Conservation (phyloP, 139 green algal genomes). For the Haematococcus lacustris region DNA sequence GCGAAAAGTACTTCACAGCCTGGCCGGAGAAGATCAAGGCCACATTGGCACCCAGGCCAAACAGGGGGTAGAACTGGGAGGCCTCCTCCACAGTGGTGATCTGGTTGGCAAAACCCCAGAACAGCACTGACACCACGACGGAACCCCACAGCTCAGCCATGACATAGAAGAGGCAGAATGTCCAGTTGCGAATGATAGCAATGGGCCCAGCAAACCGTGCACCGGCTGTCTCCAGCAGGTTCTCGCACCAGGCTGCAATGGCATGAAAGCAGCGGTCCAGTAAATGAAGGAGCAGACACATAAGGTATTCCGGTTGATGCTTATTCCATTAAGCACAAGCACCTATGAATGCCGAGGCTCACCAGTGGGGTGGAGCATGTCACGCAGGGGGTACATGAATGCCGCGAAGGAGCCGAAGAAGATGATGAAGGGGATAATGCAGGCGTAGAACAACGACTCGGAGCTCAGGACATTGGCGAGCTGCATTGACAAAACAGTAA, state of each 20-base stretch:
- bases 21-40: slow-evolving; percentile 96
- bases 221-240: slow-evolving; percentile 69
- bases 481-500: no score
- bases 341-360: slow-evolving; percentile 18
- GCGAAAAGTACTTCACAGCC: slow-evolving; percentile 95
- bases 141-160: slow-evolving; percentile 99
- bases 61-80: slow-evolving; percentile 98
- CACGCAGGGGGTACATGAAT: slow-evolving; percentile 89
- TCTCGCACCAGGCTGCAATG: slow-evolving; percentile 66
- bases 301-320: no score
- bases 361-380: slow-evolving; percentile 86
- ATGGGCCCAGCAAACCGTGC: slow-evolving; percentile 87
- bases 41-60: slow-evolving; percentile 96
- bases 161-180: slow-evolving; percentile 99
- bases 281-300: no score
- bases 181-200: slow-evolving; percentile 98
- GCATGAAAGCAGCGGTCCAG: slow-evolving; percentile 1
- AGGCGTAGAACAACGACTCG: slow-evolving; percentile 95
- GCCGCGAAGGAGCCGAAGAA: slow-evolving; percentile 97
- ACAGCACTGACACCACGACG: slow-evolving; percentile 97
- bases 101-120: slow-evolving; percentile 98
- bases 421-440: slow-evolving; percentile 96
- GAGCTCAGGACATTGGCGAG: slow-evolving; percentile 83
- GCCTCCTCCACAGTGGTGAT: slow-evolving; percentile 98
- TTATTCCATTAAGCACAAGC: no score